These are phyloP conservation scores for Neospermospora avenae DNA, from an alignment of 2,329 filamentous ascomycete genomes.

Conservation along the genomic window DNA sequence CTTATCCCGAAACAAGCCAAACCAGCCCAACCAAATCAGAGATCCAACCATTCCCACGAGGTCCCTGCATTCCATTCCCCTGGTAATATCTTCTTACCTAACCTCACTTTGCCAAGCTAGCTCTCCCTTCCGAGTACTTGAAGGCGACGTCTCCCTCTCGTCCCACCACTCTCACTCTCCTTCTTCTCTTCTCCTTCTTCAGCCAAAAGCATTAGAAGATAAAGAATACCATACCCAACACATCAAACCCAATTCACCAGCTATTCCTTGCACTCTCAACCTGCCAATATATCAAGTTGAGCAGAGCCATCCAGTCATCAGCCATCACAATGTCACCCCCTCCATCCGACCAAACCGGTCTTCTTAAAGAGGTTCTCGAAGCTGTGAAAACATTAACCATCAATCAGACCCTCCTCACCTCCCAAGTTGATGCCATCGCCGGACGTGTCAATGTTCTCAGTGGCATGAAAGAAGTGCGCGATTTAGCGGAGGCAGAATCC, in stretches of 20 bases:
- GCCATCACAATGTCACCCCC: conserved; percentile 26
- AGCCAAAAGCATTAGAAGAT: conserved; percentile 5
- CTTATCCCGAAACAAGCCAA: no score
- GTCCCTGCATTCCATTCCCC: neutral
- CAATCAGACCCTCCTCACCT: conserved; percentile 53
- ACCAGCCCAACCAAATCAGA: neutral
- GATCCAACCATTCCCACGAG: neutral
- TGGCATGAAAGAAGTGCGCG: conserved; percentile 54
- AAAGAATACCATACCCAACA: neutral
- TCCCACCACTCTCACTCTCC: neutral
- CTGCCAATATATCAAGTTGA: neutral
- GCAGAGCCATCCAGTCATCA: neutral
- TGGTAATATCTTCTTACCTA: neutral
- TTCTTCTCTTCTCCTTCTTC: conserved; percentile 3
- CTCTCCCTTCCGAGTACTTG: neutral
- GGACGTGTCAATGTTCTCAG: conserved; percentile 59
- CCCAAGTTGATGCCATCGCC: conserved; percentile 57
- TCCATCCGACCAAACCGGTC: conserved; percentile 26
- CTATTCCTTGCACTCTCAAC: neutral
- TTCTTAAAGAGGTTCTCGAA: conserved; percentile 53
- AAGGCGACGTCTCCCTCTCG: neutral
- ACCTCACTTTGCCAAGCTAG: neutral
- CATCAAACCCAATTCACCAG: no score
- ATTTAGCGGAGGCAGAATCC: conserved; percentile 39
- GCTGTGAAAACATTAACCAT: conserved; percentile 52